Conservation (phyloP, 2,329 filamentous ascomycete species). For the Cladophialophora exuberans region DNA sequence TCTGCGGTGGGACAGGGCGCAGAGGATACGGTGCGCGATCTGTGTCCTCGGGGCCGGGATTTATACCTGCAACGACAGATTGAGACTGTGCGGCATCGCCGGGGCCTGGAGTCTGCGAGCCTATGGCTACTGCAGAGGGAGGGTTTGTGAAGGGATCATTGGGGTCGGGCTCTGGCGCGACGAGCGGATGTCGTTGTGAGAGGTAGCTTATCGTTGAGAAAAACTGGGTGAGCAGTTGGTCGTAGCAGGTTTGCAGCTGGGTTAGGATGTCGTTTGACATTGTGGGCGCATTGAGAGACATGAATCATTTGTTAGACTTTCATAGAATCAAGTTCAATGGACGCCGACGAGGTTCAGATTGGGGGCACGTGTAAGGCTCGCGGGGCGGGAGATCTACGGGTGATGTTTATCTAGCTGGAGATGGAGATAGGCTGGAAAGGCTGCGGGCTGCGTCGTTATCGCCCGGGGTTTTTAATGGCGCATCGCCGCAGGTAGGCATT, state of each 20-base stretch:
- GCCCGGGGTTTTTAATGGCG: not conserved
- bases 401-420: too few species aligned
- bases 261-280: slow-evolving; percentile 50
- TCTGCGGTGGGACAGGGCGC: slow-evolving; percentile 45
- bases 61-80: not conserved
- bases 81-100: slow-evolving; percentile 18
- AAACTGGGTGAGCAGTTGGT: slow-evolving; percentile 57
- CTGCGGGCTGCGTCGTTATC: too few species aligned
- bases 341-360: not conserved
- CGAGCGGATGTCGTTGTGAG: slow-evolving; percentile 49
- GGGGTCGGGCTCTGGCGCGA: slow-evolving; percentile 40
- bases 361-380: not conserved
- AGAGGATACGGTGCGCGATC: slow-evolving; percentile 40
- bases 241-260: slow-evolving; percentile 55
- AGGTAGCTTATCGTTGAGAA: slow-evolving; percentile 55
- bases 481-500: not conserved
- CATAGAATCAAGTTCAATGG: not conserved
- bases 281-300: not conserved
- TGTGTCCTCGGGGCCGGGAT: slow-evolving; percentile 29
- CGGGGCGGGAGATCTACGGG: not conserved
- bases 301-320: too few species aligned
- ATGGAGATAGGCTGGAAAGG: too few species aligned
- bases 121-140: slow-evolving; percentile 28
- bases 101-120: slow-evolving; percentile 36
- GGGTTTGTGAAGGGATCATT: slow-evolving; percentile 40